phyloP scores from a whole-genome alignment of 495 filamentous ascomycete species.

The Hypoxylon cercidicola region DNA sequence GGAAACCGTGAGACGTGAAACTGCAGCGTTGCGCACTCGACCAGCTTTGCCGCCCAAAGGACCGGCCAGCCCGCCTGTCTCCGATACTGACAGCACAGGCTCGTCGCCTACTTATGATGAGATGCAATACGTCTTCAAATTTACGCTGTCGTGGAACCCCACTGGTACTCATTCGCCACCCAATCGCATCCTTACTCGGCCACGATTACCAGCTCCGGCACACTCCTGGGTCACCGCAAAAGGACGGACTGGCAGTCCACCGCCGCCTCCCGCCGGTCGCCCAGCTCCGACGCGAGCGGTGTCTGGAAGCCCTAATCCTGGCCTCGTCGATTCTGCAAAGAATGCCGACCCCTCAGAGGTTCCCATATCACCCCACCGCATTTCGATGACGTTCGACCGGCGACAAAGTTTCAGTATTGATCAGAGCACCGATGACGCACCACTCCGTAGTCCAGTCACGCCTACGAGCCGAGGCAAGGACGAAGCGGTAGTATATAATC shows the following conservation, averaged over 20 bases:
- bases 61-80: constrained; percentile 34
- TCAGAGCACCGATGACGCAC: constrained; percentile 34
- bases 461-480: constrained; percentile 27
- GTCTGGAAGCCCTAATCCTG: constrained; percentile 56
- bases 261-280: constrained; percentile 49
- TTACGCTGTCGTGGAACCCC: constrained; percentile 51
- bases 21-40: constrained; percentile 49
- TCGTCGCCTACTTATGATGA: constrained; percentile 58
- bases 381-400: constrained; percentile 28
- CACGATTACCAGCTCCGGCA: constrained; percentile 79
- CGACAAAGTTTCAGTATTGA: constrained; percentile 34
- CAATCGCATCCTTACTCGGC: constrained; percentile 68
- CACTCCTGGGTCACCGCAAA: constrained; percentile 64
- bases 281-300: constrained; percentile 56
- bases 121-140: constrained; percentile 57
- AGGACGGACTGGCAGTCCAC: constrained; percentile 50
- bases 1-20: constrained; percentile 56
- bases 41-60: constrained; percentile 32
- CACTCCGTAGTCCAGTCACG: constrained; percentile 27
- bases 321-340: constrained; percentile 56
- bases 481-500: constrained; percentile 22
- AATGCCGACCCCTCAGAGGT: constrained; percentile 49
- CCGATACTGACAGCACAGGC: constrained; percentile 54
- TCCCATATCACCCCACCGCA: constrained; percentile 28
- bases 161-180: constrained; percentile 45